Conservation (phyloP, 805 yeast genomes). For the Lipomyces oligophaga region DNA sequence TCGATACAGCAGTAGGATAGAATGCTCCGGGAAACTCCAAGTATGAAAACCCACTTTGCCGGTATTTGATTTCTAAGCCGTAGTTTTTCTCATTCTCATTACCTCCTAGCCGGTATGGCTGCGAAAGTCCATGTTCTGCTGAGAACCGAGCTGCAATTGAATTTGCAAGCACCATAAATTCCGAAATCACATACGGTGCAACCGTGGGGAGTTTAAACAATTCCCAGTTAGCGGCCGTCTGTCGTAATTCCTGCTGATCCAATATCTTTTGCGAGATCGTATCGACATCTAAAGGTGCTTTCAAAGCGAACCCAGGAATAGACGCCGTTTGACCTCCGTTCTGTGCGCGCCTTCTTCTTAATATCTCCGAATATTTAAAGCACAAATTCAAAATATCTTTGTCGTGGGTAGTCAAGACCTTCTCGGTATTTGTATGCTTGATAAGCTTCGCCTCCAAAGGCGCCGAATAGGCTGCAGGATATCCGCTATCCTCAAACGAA, state of each 20-base stretch:
- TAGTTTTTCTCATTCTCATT: too few species aligned
- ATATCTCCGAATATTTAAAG: conserved; percentile 3
- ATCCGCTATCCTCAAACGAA: conserved; percentile 4
- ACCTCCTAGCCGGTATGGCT: conserved; percentile 30
- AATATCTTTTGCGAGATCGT: too few species aligned
- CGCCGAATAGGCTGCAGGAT: conserved; percentile 1
- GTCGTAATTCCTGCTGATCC: not conserved
- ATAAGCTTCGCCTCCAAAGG: not conserved
- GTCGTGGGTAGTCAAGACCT: conserved; percentile 6
- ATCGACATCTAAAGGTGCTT: not conserved
- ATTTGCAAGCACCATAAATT: conserved; percentile 79
- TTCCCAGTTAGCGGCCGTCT: not conserved
- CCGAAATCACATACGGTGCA: conserved; percentile 69
- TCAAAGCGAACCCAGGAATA: too few species aligned
- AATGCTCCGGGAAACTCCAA: not conserved
- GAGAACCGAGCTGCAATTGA: conserved; percentile 38
- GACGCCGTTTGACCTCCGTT: too few species aligned
- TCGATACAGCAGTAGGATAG: not conserved
- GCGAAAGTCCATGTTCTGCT: conserved; percentile 30
- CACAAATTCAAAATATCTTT: conserved; percentile 3
- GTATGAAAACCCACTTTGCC: conserved; percentile 6
- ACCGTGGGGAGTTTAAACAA: conserved; percentile 36
- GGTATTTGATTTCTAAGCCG: too few species aligned
- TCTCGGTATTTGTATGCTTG: conserved; percentile 1
- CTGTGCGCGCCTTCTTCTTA: not conserved